Conservation (phyloP, 2,329 filamentous ascomycete species). For the Ceratocystis cubensis region DNA sequence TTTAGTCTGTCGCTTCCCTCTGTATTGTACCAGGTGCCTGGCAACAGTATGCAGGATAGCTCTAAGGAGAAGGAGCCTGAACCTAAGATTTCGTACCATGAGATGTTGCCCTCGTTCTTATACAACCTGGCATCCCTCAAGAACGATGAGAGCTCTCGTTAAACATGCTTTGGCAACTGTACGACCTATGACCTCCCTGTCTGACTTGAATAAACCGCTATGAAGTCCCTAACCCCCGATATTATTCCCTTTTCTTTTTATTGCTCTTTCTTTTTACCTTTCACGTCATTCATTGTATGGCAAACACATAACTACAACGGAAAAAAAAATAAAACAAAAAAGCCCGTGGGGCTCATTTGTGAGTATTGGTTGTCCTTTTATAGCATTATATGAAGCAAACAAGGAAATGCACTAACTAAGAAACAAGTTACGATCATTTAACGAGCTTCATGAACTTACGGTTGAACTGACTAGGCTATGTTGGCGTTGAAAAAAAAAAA, state of each 20-base stretch:
- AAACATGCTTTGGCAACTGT: not conserved
- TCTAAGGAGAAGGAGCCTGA: not conserved
- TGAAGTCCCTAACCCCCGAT: not conserved
- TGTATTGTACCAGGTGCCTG: not conserved
- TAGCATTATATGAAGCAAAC: not conserved
- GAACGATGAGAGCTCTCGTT: not conserved
- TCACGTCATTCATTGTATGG: not conserved
- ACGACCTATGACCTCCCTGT: not conserved
- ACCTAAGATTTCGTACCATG: not conserved
- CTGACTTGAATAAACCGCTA: not conserved
- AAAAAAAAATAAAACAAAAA: not conserved
- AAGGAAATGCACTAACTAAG: not conserved
- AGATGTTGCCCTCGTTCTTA: slow-evolving; percentile 9
- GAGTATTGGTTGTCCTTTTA: not conserved
- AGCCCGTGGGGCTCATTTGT: not conserved
- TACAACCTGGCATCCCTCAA: not conserved
- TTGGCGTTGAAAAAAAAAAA: not conserved
- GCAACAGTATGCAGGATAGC: not conserved
- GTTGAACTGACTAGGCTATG: not conserved
- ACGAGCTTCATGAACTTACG: slow-evolving; percentile 2
- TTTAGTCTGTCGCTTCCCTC: not conserved
- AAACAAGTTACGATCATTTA: slow-evolving; percentile 1
- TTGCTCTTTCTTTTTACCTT: not conserved
- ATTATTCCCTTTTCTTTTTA: not conserved
- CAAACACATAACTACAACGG: not conserved